These are phyloP conservation scores for Komagataella kurtzmanii DNA, from an alignment of 805 yeast genomes.

Conservation along the genomic window DNA sequence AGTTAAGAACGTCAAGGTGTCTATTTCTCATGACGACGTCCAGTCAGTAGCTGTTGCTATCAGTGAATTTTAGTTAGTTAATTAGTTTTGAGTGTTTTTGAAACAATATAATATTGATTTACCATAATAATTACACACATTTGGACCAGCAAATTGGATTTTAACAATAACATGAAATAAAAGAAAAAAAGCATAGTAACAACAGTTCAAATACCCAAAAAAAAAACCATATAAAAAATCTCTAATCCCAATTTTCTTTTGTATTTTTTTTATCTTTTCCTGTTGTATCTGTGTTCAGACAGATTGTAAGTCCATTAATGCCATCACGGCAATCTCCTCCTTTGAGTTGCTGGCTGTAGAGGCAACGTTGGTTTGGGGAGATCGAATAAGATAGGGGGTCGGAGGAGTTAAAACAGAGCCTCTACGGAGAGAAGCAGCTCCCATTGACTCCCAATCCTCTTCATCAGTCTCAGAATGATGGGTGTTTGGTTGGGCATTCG, in stretches of 20 bases:
- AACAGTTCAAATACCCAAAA: neutral
- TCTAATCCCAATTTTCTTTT: neutral
- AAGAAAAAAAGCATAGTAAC: neutral
- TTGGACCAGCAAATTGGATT: neutral
- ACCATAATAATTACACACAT: neutral
- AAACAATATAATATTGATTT: neutral
- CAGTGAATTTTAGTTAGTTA: slow-evolving; percentile 28
- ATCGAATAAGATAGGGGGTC: slow-evolving; percentile 5
- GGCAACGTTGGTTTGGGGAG: neutral
- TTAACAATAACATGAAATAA: neutral
- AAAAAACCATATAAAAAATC: neutral
- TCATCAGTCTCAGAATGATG: slow-evolving; percentile 74
- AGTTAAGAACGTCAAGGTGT: slow-evolving; percentile 61
- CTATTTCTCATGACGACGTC: slow-evolving; percentile 92
- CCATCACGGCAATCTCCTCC: slow-evolving; percentile 22
- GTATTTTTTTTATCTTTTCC: neutral
- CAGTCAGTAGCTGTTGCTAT: slow-evolving; percentile 98
- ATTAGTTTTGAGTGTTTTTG: neutral
- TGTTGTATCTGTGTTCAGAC: slow-evolving; percentile 4
- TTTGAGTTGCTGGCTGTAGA: neutral
- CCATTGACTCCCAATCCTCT: slow-evolving; percentile 92
- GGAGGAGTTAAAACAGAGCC: slow-evolving; percentile 11
- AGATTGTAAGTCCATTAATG: slow-evolving; percentile 20
- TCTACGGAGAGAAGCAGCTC: slow-evolving; percentile 47
- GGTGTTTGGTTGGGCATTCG: neutral